phyloP scores from a whole-genome alignment of 2,329 filamentous ascomycete species.

The Pseudocercospora pini-densiflorae region DNA sequence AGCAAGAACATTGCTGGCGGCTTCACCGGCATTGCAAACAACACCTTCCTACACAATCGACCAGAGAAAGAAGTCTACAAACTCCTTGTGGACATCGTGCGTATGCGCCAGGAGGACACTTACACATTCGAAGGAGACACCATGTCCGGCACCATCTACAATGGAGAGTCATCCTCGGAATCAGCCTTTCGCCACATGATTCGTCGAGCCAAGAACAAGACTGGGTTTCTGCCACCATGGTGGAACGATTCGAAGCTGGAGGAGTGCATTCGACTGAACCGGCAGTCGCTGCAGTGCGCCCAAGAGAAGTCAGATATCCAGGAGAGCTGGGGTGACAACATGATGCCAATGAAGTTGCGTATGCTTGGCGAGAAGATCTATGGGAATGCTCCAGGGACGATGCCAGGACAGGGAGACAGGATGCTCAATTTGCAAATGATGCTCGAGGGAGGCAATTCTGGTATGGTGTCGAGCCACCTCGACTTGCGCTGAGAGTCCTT shows the following conservation, averaged over 20 bases:
- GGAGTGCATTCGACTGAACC: constrained; percentile 19
- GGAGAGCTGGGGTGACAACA: constrained; percentile 19
- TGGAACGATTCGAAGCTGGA: constrained; percentile 22
- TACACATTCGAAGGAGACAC: constrained; percentile 22
- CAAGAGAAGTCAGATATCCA: constrained; percentile 24
- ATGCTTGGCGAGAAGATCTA: constrained; percentile 19
- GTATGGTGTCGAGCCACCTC: background rate
- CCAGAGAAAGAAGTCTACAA: constrained; percentile 28
- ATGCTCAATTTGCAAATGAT: background rate
- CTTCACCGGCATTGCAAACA: constrained; percentile 23
- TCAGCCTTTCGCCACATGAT: constrained; percentile 22
- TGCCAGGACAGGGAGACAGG: background rate
- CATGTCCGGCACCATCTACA: constrained; percentile 25
- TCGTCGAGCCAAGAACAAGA: constrained; percentile 17
- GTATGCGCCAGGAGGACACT: constrained; percentile 28
- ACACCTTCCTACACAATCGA: constrained; percentile 30
- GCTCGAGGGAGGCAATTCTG: background rate
- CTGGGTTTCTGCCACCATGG: constrained; percentile 25
- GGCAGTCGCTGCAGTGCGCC: constrained; percentile 6
- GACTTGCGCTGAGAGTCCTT: background rate
- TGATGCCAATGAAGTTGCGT: constrained; percentile 21
- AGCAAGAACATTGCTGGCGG: background rate
- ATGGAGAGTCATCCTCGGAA: constrained; percentile 14
- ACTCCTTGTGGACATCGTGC: constrained; percentile 32
- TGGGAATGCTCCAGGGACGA: constrained; percentile 8